These are phyloP conservation scores for Fistulifera pelliculosa DNA, from an alignment of 108 stramenopile species.

Conservation along the genomic window DNA sequence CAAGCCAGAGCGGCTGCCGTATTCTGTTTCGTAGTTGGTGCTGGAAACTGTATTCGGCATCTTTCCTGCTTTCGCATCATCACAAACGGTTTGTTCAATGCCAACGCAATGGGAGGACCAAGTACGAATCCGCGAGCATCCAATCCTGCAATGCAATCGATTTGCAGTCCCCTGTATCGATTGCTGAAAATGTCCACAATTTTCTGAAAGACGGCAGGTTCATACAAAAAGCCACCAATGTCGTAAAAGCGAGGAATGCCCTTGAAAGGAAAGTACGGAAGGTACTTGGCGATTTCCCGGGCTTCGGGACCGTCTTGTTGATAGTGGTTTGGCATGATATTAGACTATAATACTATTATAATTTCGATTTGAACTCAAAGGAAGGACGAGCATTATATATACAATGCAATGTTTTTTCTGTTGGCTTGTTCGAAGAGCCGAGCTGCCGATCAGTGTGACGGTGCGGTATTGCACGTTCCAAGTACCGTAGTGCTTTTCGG, in stretches of 20 bases:
- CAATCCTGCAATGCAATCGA: slow-evolving; percentile 86
- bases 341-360: too few species aligned
- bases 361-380: too few species aligned
- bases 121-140: slow-evolving; percentile 95
- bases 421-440: too few species aligned
- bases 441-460: too few species aligned
- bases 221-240: slow-evolving; percentile 89
- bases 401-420: too few species aligned
- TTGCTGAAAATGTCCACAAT: slow-evolving; percentile 85
- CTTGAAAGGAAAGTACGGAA: slow-evolving; percentile 98
- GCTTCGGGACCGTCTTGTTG: slow-evolving; percentile 76
- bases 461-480: too few species aligned
- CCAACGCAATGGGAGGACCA: slow-evolving; percentile 94
- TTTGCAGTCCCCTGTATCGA: slow-evolving; percentile 66
- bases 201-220: slow-evolving; percentile 83
- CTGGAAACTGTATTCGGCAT: slow-evolving; percentile 92
- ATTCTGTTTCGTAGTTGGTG: slow-evolving; percentile 85
- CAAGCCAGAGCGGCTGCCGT: slow-evolving; percentile 84
- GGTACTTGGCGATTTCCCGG: slow-evolving; percentile 83
- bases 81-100: slow-evolving; percentile 92
- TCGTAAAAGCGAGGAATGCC: slow-evolving; percentile 97
- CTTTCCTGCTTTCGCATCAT: slow-evolving; percentile 98
- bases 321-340: too few species aligned
- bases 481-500: too few species aligned
- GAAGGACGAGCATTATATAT: too few species aligned